phyloP scores from a whole-genome alignment of 305 asterid genomes.

The Fraxinus ornus region DNA sequence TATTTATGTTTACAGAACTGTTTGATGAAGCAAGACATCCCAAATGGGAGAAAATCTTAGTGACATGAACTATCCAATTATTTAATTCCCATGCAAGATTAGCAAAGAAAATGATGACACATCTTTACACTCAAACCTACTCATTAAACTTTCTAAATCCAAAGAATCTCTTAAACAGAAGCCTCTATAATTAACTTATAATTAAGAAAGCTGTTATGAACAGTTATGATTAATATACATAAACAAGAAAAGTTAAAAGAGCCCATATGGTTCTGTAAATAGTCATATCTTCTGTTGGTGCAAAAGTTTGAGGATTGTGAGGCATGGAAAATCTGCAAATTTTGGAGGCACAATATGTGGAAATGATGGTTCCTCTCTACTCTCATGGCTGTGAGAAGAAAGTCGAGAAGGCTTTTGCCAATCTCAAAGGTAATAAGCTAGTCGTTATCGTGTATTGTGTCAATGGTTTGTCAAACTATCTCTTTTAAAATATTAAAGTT shows the following conservation, averaged over 20 bases:
- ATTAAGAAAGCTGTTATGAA: background rate
- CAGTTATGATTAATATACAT: background rate
- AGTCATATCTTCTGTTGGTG: background rate
- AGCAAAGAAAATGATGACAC: background rate
- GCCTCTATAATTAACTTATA: background rate
- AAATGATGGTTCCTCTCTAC: constrained; percentile 83
- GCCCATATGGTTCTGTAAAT: background rate
- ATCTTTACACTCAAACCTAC: background rate
- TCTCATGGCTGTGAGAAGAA: constrained; percentile 77
- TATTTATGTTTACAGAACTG: no score
- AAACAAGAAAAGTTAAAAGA: background rate
- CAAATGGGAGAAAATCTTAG: background rate
- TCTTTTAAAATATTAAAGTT: background rate
- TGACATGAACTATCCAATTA: background rate
- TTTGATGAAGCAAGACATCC: background rate
- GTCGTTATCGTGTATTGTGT: background rate
- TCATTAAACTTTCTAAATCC: background rate
- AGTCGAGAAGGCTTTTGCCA: constrained; percentile 60
- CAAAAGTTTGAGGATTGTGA: background rate
- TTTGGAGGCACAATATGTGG: constrained; percentile 81
- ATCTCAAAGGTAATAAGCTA: constrained; percentile 54
- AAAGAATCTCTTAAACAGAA: background rate
- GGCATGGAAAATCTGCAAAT: constrained; percentile 54
- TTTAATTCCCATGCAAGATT: background rate
- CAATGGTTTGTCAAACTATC: background rate